Percentiles rank a stretch among this genome's conserved stretches.
phyloP scores from a whole-genome alignment of 1,284 basidiomycete species.

The Hemileia vastatrix region DNA sequence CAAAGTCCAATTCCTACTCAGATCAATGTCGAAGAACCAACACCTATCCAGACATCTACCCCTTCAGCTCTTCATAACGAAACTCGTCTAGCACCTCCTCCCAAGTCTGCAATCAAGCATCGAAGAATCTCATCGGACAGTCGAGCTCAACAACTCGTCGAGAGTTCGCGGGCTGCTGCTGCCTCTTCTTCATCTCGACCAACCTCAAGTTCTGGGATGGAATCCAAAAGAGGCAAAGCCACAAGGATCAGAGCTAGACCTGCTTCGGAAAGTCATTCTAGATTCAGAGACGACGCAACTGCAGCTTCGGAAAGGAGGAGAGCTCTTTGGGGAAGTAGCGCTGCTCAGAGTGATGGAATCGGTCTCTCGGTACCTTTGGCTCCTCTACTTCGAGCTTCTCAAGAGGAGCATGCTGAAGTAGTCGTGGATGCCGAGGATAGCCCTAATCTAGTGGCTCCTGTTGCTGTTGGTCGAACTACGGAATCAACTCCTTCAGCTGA shows the following conservation, averaged over 20 bases:
- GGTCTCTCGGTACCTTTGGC: neutral
- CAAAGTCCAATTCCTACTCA: neutral
- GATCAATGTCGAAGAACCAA: neutral
- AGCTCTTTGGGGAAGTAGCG: neutral
- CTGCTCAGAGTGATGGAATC: neutral
- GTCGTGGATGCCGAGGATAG: neutral
- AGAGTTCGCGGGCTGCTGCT: neutral
- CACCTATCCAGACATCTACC: neutral
- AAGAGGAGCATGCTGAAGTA: neutral
- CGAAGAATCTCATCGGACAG: neutral
- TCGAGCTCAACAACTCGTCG: neutral
- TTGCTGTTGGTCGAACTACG: neutral
- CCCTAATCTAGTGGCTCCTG: neutral
- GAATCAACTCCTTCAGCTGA: neutral
- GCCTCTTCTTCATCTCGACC: neutral
- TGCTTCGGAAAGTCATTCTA: conserved; percentile 4
- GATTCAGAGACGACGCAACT: conserved; percentile 10
- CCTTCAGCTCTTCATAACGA: neutral
- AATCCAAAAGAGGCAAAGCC: neutral
- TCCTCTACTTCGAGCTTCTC: neutral
- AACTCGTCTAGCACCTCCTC: neutral
- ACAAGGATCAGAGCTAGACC: conserved; percentile 5
- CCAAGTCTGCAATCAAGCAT: neutral
- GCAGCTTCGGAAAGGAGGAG: conserved; percentile 3
- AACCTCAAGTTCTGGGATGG: neutral